These are phyloP conservation scores for Camellia lanceoleosa DNA, from an alignment of 148 eudicot species.

Conservation along the genomic window DNA sequence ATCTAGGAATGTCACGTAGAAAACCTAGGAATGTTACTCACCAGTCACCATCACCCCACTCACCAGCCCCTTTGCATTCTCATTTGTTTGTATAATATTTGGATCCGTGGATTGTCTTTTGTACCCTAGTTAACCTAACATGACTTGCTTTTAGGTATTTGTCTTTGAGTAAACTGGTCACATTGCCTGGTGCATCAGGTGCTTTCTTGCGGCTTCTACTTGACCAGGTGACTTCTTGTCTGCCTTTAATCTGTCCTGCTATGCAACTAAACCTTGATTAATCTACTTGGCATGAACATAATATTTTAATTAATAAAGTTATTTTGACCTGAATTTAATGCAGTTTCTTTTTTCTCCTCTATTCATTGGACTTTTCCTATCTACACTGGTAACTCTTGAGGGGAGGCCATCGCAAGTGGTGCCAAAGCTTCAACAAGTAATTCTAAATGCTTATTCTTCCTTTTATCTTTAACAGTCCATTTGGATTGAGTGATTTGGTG, in stretches of 20 bases:
- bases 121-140: conserved; percentile 5
- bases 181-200: conserved; percentile 57
- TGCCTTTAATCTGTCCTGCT: conserved; percentile 1
- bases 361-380: conserved; percentile 75
- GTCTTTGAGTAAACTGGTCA: conserved; percentile 55
- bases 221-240: conserved; percentile 46
- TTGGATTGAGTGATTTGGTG: too few relatives aligned
- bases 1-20: not conserved
- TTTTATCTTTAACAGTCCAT: not conserved
- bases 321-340: conserved; percentile 21
- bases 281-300: not conserved
- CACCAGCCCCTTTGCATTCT: not conserved
- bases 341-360: conserved; percentile 85
- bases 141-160: conserved; percentile 42
- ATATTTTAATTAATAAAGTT: not conserved
- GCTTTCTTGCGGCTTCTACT: conserved; percentile 60
- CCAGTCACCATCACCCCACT: not conserved
- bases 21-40: not conserved
- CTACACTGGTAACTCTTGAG: conserved; percentile 68
- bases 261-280: not conserved
- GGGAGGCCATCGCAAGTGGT: conserved; percentile 73
- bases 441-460: not conserved
- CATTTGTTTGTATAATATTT: not conserved
- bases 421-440: conserved; percentile 91
- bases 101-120: not conserved